These are phyloP conservation scores for Favolaschia claudopus DNA, from an alignment of 768 basidiomycete genomes.

Conservation along the genomic window DNA sequence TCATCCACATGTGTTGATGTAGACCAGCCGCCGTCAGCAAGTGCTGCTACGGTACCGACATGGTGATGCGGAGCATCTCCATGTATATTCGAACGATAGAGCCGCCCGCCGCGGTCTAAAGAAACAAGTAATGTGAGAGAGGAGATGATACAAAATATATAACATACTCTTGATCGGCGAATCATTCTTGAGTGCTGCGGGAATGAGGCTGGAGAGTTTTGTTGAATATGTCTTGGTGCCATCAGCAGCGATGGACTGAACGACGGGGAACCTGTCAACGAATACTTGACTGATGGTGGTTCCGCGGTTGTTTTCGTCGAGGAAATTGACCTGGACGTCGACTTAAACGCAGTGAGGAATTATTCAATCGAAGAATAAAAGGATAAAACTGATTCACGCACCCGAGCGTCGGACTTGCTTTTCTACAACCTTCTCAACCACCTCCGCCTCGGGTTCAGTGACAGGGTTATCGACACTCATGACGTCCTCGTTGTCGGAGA, in stretches of 20 bases:
- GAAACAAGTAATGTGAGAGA: no score
- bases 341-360: not conserved
- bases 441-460: no score
- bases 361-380: not conserved
- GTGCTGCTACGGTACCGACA: not conserved
- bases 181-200: not conserved
- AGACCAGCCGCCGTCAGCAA: not conserved
- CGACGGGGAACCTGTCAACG: not conserved
- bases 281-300: not conserved
- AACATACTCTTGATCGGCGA: not conserved
- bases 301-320: not conserved
- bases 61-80: not conserved
- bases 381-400: no score
- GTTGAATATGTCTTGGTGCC: not conserved
- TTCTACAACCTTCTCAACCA: no score
- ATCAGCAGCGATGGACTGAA: not conserved
- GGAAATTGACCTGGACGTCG: conserved; percentile 2
- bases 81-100: conserved; percentile 3
- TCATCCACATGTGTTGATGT: not conserved
- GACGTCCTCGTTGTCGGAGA: no score
- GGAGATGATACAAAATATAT: not conserved
- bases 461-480: no score
- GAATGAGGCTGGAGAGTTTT: not conserved
- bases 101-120: not conserved
- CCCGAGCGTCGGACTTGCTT: no score